These are phyloP conservation scores for Saccharomyces uvarum DNA, from an alignment of 1,139 yeast species.

Conservation along the genomic window DNA sequence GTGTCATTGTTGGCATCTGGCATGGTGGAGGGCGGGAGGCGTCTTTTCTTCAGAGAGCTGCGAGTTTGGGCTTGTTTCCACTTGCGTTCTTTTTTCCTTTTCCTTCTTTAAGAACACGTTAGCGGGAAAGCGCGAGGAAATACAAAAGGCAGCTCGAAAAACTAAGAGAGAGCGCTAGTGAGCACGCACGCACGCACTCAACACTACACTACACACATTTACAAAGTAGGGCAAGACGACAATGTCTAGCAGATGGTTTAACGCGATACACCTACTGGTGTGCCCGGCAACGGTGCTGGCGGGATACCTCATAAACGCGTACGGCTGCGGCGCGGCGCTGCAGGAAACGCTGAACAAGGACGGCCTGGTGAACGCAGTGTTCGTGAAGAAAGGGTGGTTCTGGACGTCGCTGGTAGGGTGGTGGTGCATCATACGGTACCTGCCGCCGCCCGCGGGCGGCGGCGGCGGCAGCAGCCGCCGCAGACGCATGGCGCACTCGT, in stretches of 20 bases:
- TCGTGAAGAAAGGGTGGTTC: slow-evolving; percentile 88
- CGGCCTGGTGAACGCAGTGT: slow-evolving; percentile 52
- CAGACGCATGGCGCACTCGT: background rate
- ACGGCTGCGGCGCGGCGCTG: slow-evolving; percentile 3
- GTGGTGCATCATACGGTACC: slow-evolving; percentile 20
- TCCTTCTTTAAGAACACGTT: background rate
- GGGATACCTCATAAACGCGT: slow-evolving; percentile 25
- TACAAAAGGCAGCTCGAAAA: background rate
- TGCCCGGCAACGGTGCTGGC: slow-evolving; percentile 28
- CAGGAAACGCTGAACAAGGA: slow-evolving; percentile 19
- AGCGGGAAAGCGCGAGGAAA: background rate
- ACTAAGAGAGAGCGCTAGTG: background rate
- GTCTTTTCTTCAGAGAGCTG: background rate
- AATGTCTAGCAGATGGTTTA: background rate
- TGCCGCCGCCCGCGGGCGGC: slow-evolving; percentile 4
- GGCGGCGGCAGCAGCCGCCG: background rate
- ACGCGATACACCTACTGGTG: slow-evolving; percentile 8
- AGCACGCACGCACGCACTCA: background rate
- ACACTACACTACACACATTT: background rate
- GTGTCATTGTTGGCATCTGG: background rate
- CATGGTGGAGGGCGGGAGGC: background rate
- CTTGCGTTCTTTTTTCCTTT: background rate
- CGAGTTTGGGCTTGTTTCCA: background rate
- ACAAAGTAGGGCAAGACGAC: background rate
- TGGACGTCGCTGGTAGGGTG: slow-evolving; percentile 63